Base-by-base conservation (phyloP, 2,329 filamentous ascomycete species). In the Xenoacremonium recifei region DNA sequence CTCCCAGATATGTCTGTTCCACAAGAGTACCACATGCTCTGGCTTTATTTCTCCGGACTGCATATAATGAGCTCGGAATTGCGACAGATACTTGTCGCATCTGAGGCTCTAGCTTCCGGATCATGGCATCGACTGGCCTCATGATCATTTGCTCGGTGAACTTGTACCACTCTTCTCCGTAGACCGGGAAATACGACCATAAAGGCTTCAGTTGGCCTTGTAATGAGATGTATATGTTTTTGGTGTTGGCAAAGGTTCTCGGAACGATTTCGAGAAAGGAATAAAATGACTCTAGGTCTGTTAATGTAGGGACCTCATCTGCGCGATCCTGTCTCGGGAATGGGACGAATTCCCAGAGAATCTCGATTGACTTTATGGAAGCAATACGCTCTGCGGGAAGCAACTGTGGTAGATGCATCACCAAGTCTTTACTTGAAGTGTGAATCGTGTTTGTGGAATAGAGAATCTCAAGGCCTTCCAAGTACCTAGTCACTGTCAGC, bases 401-500 rank as follows among this genome's bases (percentile, higher is more conserved):
- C 5, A 60, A 40, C 3, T 31, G 29, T 3, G 33, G 33, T 13
- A 57, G 29, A 9, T 42, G 19, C 34, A 51, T 25, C 5, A 59
- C 16, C 42, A 61, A 35, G 6, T 30, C 38, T 9, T 52, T 50
- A 39, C 53, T 53, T 18, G 53, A 37, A 1, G 47, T 49, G 21
- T 57, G 41, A 17, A 61, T 47, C 9, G 50, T 59, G 37, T 64
- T 66, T 5, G 53, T 55, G 3, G 48, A 31, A 40, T 61, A 66
- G 5, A 66, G 47, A 6, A 62, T 46, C 6, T 60, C 44, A 29
- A 62, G 50, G 3, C 55, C 60, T 27, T 65, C 59, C 3, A 51
- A 12, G 35, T 61, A 65, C 20, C 58, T 60, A 10, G 21, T 4
- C 10, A 19, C n/a, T 15, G 12, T 37, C 38, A 38, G 29, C 20